These are phyloP conservation scores for Limonium bicolor DNA, from an alignment of 148 eudicot genomes.

Conservation along the genomic window DNA sequence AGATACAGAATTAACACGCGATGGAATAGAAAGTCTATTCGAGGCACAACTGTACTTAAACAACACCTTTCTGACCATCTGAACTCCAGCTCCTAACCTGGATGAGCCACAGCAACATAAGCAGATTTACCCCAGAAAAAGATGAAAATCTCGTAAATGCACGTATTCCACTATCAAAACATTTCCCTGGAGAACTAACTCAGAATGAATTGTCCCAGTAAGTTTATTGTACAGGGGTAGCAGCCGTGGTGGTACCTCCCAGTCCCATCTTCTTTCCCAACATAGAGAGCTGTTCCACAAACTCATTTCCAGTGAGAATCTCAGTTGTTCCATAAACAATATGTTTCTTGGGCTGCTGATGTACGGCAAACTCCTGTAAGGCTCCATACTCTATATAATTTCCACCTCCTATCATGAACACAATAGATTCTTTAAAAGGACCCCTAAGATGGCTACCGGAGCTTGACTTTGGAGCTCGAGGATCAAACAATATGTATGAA, in stretches of 20 bases:
- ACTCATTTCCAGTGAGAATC: slow-evolving; percentile 73
- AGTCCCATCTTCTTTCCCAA: slow-evolving; percentile 84
- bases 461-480: slow-evolving; percentile 90
- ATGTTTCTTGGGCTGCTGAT: slow-evolving; percentile 58
- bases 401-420: slow-evolving; percentile 98
- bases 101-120: no score
- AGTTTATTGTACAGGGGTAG: slow-evolving; percentile 23
- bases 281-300: slow-evolving; percentile 72
- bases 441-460: slow-evolving; percentile 79
- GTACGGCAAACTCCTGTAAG: slow-evolving; percentile 70
- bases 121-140: no score
- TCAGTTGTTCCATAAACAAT: slow-evolving; percentile 75
- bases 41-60: no score
- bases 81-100: no score
- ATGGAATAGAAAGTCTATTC: no score
- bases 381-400: slow-evolving; percentile 88
- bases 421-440: slow-evolving; percentile 87
- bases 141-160: no score
- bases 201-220: neutral
- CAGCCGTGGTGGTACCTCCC: slow-evolving; percentile 27
- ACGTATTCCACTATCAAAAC: no score
- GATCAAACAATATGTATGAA: slow-evolving; percentile 67
- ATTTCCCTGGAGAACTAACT: neutral
- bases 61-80: no score
- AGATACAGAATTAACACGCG: no score